phyloP scores from a whole-genome alignment of 129 eudicot genomes.

The carrot (Daucus carota) region DNA sequence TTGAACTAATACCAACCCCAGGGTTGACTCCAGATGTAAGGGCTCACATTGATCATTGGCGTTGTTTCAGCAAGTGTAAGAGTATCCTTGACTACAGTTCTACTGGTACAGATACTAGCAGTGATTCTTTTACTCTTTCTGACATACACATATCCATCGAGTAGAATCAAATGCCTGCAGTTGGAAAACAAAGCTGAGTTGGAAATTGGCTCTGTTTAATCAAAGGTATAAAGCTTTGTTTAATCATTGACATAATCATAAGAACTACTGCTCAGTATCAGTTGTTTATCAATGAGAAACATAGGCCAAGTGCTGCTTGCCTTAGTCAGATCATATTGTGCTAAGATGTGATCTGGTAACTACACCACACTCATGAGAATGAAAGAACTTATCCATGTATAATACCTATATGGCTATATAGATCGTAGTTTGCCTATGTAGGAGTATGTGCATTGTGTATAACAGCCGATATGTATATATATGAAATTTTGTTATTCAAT shows the following conservation, averaged over 20 bases:
- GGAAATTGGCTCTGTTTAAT: background rate
- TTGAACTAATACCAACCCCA: conserved; percentile 29
- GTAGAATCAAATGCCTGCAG: conserved; percentile 10
- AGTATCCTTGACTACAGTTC: conserved; percentile 5
- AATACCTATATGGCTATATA: too few relatives aligned
- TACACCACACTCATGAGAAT: background rate
- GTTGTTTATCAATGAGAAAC: background rate
- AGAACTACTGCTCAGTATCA: too few relatives aligned
- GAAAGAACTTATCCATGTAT: too few relatives aligned
- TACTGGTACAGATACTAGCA: conserved; percentile 8
- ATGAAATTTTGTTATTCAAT: background rate
- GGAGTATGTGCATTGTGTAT: background rate
- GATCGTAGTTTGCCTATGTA: background rate
- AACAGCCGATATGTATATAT: too few relatives aligned
- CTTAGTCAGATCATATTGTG: background rate
- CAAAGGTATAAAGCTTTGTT: background rate
- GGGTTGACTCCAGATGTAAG: conserved; percentile 33
- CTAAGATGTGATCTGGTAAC: too few relatives aligned
- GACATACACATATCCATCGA: conserved; percentile 36
- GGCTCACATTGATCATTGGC: conserved; percentile 53
- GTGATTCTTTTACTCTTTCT: conserved; percentile 19
- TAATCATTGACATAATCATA: too few relatives aligned
- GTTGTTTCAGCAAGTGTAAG: conserved; percentile 28
- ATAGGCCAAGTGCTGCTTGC: background rate
- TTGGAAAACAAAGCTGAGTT: background rate